Conservation (phyloP, 2,329 filamentous ascomycete species). For the Pezicula radicicola region DNA sequence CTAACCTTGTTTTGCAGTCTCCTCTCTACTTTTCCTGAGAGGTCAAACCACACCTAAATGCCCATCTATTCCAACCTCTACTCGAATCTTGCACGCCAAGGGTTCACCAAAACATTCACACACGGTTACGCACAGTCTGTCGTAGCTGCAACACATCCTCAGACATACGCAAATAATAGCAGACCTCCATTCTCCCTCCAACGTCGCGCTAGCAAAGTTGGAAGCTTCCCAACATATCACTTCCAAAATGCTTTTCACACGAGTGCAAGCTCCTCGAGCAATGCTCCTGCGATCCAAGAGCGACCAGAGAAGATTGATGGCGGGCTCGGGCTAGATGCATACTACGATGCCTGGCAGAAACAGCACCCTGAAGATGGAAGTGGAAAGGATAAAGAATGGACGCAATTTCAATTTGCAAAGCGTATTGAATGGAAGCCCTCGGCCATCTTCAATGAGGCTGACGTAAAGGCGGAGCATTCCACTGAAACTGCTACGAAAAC, state of each 20-base stretch:
- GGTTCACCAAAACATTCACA: conserved; percentile 93
- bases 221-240: conserved; percentile 51
- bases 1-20: conserved; percentile 15
- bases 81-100: conserved; percentile 89
- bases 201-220: conserved; percentile 43
- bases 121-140: conserved; percentile 98
- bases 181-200: conserved; percentile 60
- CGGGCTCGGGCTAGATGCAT: conserved; percentile 80
- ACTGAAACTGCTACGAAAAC: conserved; percentile 8
- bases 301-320: conserved; percentile 55
- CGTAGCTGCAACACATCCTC: conserved; percentile 87
- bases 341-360: conserved; percentile 87
- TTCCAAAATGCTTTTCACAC: conserved; percentile 76
- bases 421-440: conserved; percentile 84
- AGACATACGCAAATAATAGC: conserved; percentile 72
- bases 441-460: conserved; percentile 20
- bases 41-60: conserved; percentile 81
- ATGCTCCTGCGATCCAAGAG: conserved; percentile 48
- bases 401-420: conserved; percentile 85
- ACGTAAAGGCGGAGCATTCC: conserved; percentile 11
- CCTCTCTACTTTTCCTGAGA: conserved; percentile 51
- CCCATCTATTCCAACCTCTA: conserved; percentile 40
- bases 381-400: conserved; percentile 77
- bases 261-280: conserved; percentile 25
- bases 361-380: conserved; percentile 63